Conservation (phyloP, 352 stramenopile genomes). For the Hyaloperonospora arabidopsidis region DNA sequence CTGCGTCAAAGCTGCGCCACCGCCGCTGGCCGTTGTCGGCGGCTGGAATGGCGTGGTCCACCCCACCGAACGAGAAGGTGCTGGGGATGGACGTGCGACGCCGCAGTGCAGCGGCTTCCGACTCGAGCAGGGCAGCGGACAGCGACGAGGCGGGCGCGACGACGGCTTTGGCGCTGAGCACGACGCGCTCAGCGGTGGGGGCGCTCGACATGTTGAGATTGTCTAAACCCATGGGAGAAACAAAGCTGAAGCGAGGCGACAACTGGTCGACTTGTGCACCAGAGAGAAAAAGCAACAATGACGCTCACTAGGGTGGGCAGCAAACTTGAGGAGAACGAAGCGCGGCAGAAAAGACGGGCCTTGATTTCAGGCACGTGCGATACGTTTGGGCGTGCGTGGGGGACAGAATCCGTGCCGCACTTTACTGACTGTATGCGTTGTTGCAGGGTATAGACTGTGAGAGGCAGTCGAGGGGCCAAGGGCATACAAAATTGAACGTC, state of each 20-base stretch:
- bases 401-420: slow-evolving; percentile 7
- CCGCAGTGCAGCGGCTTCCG: slow-evolving; percentile 22
- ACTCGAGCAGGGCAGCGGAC: slow-evolving; percentile 14
- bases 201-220: slow-evolving; percentile 12
- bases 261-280: slow-evolving; percentile 7
- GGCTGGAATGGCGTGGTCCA: slow-evolving; percentile 20
- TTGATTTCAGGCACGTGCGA: slow-evolving; percentile 15
- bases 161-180: slow-evolving; percentile 13
- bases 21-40: slow-evolving; percentile 32
- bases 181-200: slow-evolving; percentile 11
- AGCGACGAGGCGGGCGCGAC: slow-evolving; percentile 1
- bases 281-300: slow-evolving; percentile 21
- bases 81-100: slow-evolving; percentile 62
- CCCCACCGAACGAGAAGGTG: slow-evolving; percentile 40
- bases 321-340: slow-evolving; percentile 12
- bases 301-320: not conserved
- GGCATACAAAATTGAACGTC: not conserved
- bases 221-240: slow-evolving; percentile 21
- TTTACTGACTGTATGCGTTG: not conserved
- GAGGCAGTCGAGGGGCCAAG: not conserved
- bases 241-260: no score
- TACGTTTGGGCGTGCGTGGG: slow-evolving; percentile 12
- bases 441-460: not conserved
- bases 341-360: slow-evolving; percentile 14
- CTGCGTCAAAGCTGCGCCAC: slow-evolving; percentile 55